phyloP scores from a whole-genome alignment of 2,329 filamentous ascomycete genomes.

The Acrocalymma vagum region DNA sequence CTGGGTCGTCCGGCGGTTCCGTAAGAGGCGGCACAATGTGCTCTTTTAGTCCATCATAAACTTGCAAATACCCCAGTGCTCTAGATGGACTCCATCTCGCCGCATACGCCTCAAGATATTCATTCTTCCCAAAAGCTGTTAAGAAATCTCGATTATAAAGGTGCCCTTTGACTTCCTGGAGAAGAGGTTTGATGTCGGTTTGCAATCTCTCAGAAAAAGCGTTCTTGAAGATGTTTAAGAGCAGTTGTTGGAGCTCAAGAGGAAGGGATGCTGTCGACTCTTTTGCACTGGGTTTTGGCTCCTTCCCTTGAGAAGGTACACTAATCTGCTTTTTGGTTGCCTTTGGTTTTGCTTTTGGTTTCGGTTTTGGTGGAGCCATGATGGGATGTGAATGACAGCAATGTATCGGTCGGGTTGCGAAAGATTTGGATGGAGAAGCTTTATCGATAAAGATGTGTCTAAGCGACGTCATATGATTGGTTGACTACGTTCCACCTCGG shows the following conservation, averaged over 20 bases:
- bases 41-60: conserved; percentile 55
- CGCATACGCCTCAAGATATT: conserved; percentile 83
- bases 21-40: conserved; percentile 14
- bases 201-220: conserved; percentile 60
- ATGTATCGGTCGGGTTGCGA: conserved; percentile 1
- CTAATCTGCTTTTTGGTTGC: conserved; percentile 6
- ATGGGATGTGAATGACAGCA: not conserved
- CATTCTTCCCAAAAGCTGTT: conserved; percentile 75
- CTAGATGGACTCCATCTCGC: conserved; percentile 90
- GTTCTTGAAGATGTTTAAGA: conserved; percentile 76
- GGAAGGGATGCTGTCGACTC: conserved; percentile 46
- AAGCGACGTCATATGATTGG: no score
- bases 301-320: conserved; percentile 9
- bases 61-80: conserved; percentile 80
- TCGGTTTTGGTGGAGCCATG: conserved; percentile 18
- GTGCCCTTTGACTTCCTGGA: conserved; percentile 87
- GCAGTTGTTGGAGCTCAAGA: conserved; percentile 69
- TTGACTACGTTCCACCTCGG: no score
- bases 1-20: not conserved
- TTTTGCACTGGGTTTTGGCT: conserved; percentile 14
- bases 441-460: conserved; percentile 18
- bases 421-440: no score
- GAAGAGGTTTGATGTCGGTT: conserved; percentile 61
- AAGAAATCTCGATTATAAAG: conserved; percentile 87
- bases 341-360: conserved; percentile 7